Conservation (phyloP, 768 basidiomycete genomes). For the Cystofilobasidium bisporidii region DNA sequence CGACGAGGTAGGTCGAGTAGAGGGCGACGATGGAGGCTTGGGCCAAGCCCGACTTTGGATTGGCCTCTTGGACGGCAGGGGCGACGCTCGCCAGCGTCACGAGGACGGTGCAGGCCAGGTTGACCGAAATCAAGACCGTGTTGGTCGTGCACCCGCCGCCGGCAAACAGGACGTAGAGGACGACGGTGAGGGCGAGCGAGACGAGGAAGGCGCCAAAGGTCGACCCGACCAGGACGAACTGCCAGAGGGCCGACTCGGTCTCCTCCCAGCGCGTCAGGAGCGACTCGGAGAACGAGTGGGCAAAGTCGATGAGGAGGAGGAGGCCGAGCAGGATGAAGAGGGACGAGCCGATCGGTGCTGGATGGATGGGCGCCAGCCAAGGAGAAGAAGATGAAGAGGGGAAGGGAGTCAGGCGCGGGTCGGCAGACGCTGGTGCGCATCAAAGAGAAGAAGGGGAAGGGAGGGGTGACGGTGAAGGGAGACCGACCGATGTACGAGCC, state of each 20-base stretch:
- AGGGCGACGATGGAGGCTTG: constrained; percentile 95
- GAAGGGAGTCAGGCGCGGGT: background rate
- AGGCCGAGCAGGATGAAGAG: constrained; percentile 94
- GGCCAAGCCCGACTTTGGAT: constrained; percentile 86
- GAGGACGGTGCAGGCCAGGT: constrained; percentile 67
- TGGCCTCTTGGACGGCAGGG: constrained; percentile 78
- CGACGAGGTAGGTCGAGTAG: constrained; percentile 91
- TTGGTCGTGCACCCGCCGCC: constrained; percentile 78
- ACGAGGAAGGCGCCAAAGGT: constrained; percentile 80
- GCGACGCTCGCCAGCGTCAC: constrained; percentile 74
- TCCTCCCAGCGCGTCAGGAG: constrained; percentile 94
- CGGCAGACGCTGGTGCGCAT: no score
- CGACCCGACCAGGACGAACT: constrained; percentile 87
- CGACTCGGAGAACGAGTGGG: constrained; percentile 95
- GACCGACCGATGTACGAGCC: constrained; percentile 59
- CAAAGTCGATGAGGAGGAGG: constrained; percentile 94
- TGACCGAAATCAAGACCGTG: constrained; percentile 94
- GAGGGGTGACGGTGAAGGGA: background rate
- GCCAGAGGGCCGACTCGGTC: constrained; percentile 79
- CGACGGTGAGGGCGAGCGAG: constrained; percentile 70
- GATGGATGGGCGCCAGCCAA: background rate
- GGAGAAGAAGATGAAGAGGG: no score
- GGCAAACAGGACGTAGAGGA: constrained; percentile 88
- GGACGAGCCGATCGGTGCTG: constrained; percentile 74
- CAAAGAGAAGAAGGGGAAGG: background rate